phyloP scores from a whole-genome alignment of 2,329 filamentous ascomycete species.

The Aspergillus calidoustus region DNA sequence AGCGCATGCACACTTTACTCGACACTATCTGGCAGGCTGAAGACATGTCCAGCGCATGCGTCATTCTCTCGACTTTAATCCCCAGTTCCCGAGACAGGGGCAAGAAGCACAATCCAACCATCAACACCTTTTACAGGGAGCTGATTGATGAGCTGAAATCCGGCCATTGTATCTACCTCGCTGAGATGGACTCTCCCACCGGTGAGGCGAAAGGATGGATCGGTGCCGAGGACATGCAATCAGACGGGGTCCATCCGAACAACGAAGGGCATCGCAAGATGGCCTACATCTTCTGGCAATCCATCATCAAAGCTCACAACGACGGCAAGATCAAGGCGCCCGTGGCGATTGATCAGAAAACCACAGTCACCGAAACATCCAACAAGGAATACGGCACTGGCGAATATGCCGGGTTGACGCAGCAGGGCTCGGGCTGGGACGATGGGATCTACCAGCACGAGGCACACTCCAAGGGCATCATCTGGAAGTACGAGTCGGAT shows the following conservation, averaged over 20 bases:
- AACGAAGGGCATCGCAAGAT: background rate
- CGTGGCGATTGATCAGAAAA: background rate
- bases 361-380: conserved; percentile 7
- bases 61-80: background rate
- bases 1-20: background rate
- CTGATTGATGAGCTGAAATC: background rate
- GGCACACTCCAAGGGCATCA: background rate
- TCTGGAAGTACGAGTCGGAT: background rate
- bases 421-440: conserved; percentile 33
- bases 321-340: background rate
- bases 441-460: conserved; percentile 37
- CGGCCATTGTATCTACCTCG: background rate
- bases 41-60: background rate
- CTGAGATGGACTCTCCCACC: background rate
- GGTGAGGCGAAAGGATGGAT: background rate
- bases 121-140: background rate
- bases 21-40: background rate
- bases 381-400: conserved; percentile 30
- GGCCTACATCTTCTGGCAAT: background rate
- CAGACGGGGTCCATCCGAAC: background rate
- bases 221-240: background rate
- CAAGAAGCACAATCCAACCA: background rate
- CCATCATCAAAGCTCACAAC: background rate
- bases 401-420: conserved; percentile 29
- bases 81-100: background rate